phyloP scores from a whole-genome alignment of 345 rosid species.

The Sonneratia alba region DNA sequence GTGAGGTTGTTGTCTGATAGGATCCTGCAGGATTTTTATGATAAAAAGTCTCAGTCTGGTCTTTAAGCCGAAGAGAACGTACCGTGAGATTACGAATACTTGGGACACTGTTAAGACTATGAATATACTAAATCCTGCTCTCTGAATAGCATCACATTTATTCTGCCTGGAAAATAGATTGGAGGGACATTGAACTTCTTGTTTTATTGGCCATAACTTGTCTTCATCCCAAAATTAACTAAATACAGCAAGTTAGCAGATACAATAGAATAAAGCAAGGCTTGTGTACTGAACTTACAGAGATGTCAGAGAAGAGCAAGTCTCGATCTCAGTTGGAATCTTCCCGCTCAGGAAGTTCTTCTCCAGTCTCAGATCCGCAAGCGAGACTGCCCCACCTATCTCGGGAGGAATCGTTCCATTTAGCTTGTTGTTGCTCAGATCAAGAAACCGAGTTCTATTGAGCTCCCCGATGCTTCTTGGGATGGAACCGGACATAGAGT shows the following conservation, averaged over 20 bases:
- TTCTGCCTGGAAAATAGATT: too few relatives aligned
- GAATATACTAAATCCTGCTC: too few relatives aligned
- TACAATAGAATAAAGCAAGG: neutral
- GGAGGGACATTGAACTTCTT: too few relatives aligned
- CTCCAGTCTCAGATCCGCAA: constrained; percentile 49
- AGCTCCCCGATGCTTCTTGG: constrained; percentile 50
- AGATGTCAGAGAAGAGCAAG: constrained; percentile 47
- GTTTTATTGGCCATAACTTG: too few relatives aligned
- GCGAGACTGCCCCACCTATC: constrained; percentile 54
- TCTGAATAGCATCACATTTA: too few relatives aligned
- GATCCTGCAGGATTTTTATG: constrained; percentile 31
- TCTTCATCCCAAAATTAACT: neutral
- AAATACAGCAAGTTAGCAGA: neutral
- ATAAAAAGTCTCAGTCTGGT: too few relatives aligned
- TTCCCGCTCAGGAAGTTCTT: constrained; percentile 58
- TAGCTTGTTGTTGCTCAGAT: constrained; percentile 57
- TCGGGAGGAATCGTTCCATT: constrained; percentile 65
- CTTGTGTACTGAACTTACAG: constrained; percentile 41
- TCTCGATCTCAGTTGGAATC: constrained; percentile 49
- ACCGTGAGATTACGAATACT: too few relatives aligned
- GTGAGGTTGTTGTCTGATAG: constrained; percentile 59
- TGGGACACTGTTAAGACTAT: too few relatives aligned
- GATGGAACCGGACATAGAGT: constrained; percentile 51
- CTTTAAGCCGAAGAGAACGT: too few relatives aligned
- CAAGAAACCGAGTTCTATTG: constrained; percentile 37